These are phyloP conservation scores for Sporormia fimetaria DNA, from an alignment of 495 filamentous ascomycete species.

Conservation along the genomic window DNA sequence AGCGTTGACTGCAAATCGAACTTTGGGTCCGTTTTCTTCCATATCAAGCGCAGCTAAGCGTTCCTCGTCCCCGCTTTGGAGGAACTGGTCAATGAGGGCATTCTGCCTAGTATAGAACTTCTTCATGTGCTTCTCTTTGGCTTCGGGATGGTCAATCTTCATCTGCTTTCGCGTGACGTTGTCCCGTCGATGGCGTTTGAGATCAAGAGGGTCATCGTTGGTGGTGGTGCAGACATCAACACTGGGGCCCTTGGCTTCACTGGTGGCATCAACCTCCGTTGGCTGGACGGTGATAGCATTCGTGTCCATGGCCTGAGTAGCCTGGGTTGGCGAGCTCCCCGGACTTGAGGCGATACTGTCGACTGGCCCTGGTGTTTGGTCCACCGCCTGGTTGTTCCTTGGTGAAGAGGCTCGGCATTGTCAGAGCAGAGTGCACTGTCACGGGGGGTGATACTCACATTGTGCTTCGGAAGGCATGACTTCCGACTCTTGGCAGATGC, in stretches of 20 bases:
- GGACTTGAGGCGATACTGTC: constrained; percentile 4
- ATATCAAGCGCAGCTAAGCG: constrained; percentile 38
- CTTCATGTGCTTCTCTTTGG: constrained; percentile 36
- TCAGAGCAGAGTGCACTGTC: constrained; percentile 7
- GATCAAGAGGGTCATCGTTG: constrained; percentile 32
- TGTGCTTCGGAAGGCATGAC: constrained; percentile 17
- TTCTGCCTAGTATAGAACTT: constrained; percentile 47
- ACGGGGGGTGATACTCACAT: constrained; percentile 14
- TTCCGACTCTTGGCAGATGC: constrained; percentile 6
- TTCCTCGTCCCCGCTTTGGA: constrained; percentile 44
- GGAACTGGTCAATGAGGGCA: constrained; percentile 44
- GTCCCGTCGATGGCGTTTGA: constrained; percentile 35
- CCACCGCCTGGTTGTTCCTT: constrained; percentile 8
- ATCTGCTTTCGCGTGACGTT: constrained; percentile 36
- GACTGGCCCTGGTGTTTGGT: constrained; percentile 15
- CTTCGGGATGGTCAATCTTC: constrained; percentile 37
- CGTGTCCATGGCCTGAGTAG: too few relatives aligned
- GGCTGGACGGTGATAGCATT: constrained; percentile 16
- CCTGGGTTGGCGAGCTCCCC: constrained; percentile 13
- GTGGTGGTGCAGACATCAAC: constrained; percentile 6
- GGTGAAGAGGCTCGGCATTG: constrained; percentile 17
- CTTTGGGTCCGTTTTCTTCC: constrained; percentile 40
- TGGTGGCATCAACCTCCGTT: constrained; percentile 13
- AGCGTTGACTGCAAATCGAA: constrained; percentile 46
- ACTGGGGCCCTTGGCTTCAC: constrained; percentile 4